Evolutionary conservation across 352 stramenopile species (phyloP).

Genomic region (Thalassiosira mediterranea): DNA sequence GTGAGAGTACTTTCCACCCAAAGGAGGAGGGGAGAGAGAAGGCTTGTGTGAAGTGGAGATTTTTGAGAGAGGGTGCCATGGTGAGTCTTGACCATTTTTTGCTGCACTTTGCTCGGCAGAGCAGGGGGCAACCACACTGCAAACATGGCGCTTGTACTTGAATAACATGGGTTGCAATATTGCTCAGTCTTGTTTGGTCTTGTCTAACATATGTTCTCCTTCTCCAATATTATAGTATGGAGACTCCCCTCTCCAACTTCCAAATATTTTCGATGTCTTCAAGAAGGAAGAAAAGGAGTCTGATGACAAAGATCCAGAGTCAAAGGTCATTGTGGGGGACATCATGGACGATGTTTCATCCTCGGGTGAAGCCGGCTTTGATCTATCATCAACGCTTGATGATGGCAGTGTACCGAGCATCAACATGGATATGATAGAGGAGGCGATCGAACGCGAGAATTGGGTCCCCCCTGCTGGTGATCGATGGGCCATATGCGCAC

Average conservation of each 20-base stretch:
- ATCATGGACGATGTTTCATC: conserved; percentile 47
- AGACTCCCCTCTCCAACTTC: conserved; percentile 33
- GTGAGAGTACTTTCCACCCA: conserved; percentile 77
- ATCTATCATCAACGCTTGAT: background rate
- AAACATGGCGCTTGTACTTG: background rate
- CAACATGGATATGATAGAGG: conserved; percentile 22
- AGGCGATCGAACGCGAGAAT: conserved; percentile 32
- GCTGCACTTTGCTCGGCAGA: no score
- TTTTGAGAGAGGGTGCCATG: conserved; percentile 59
- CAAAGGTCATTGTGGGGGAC: conserved; percentile 29
- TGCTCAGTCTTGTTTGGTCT: background rate
- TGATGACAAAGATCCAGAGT: conserved; percentile 16
- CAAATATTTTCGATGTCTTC: conserved; percentile 58
- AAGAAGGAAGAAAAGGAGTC: conserved; percentile 44
- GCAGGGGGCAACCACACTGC: no score
- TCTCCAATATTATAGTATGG: conserved; percentile 33
- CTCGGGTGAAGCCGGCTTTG: conserved; percentile 12
- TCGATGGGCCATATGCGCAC: conserved; percentile 65
- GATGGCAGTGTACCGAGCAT: background rate
- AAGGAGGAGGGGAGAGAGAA: conserved; percentile 50
- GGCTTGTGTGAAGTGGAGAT: conserved; percentile 66
- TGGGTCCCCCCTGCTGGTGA: conserved; percentile 46
- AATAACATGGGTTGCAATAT: background rate
- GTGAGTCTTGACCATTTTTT: conserved; percentile 15
- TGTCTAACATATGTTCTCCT: background rate